Conservation (phyloP, 2,329 filamentous ascomycete species). For the Fusarium sp. region DNA sequence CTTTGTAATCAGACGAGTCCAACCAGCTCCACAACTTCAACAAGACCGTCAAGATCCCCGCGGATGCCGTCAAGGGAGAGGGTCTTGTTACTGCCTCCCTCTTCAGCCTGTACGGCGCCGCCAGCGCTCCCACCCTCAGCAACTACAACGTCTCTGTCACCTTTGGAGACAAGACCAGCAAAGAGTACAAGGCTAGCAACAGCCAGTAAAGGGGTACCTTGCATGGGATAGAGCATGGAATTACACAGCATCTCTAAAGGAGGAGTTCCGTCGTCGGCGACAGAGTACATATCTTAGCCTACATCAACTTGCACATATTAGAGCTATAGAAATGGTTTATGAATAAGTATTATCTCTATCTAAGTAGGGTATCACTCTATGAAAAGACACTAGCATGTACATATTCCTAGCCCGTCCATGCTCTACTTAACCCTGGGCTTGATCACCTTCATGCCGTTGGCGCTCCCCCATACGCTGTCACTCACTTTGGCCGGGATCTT, state of each 20-base stretch:
- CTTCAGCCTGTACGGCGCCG: slow-evolving; percentile 47
- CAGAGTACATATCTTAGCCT: neutral
- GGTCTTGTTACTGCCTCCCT: slow-evolving; percentile 44
- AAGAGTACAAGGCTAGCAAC: slow-evolving; percentile 32
- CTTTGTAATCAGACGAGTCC: slow-evolving; percentile 31
- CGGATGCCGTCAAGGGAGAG: slow-evolving; percentile 31
- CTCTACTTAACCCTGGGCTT: slow-evolving; percentile 45
- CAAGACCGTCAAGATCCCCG: slow-evolving; percentile 44
- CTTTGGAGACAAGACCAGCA: slow-evolving; percentile 38
- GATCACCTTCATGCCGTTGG: slow-evolving; percentile 58
- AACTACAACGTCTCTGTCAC: slow-evolving; percentile 44
- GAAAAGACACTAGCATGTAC: slow-evolving; percentile 18
- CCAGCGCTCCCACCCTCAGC: slow-evolving; percentile 30
- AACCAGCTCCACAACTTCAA: slow-evolving; percentile 41
- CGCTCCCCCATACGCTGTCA: slow-evolving; percentile 82
- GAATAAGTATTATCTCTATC: slow-evolving; percentile 18
- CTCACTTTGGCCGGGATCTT: slow-evolving; percentile 80
- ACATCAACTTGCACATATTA: neutral
- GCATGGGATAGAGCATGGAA: neutral
- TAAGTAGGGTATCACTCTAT: slow-evolving; percentile 45
- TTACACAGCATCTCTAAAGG: neutral
- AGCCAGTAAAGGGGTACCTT: neutral
- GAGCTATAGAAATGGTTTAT: neutral
- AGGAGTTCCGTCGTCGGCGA: neutral
- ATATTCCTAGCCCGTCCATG: slow-evolving; percentile 3